Conservation (phyloP, 2,329 filamentous ascomycete species). For the Ramichloridium luteum region DNA sequence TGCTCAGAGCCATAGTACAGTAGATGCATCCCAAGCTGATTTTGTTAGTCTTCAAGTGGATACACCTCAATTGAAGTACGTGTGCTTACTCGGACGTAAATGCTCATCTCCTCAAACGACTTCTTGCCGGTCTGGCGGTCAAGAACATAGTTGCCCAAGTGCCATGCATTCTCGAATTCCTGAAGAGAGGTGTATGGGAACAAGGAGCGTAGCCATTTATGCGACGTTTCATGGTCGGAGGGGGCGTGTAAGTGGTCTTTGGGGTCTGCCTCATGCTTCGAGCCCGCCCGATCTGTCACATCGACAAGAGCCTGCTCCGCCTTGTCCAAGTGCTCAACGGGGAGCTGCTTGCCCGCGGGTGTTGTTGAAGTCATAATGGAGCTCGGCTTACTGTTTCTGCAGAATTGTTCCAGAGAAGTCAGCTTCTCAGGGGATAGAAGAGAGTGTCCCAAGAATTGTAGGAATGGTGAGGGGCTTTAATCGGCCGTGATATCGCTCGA, state of each 20-base stretch:
- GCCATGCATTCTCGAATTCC: slow-evolving; percentile 26
- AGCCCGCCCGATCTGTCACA: slow-evolving; percentile 16
- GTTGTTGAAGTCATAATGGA: slow-evolving; percentile 1
- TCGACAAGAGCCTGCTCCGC: slow-evolving; percentile 14
- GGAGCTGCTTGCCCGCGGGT: slow-evolving; percentile 3
- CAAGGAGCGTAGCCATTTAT: slow-evolving; percentile 14
- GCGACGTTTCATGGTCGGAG: slow-evolving; percentile 13
- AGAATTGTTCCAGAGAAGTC: too few species aligned
- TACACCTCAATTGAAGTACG: too few species aligned
- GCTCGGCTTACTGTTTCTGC: too few species aligned
- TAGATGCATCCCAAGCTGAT: slow-evolving; percentile 30
- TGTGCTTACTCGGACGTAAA: slow-evolving; percentile 26
- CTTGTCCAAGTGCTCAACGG: slow-evolving; percentile 16
- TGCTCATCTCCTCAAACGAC: slow-evolving; percentile 31
- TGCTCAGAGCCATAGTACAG: slow-evolving; percentile 32
- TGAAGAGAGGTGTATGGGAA: slow-evolving; percentile 20
- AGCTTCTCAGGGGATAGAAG: too few species aligned
- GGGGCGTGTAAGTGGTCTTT: slow-evolving; percentile 19
- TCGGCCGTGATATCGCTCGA: too few species aligned
- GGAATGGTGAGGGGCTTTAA: too few species aligned
- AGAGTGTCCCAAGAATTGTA: too few species aligned
- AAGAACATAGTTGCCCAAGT: slow-evolving; percentile 34
- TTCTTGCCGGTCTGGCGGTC: slow-evolving; percentile 30
- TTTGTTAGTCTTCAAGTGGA: too few species aligned
- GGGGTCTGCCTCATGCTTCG: slow-evolving; percentile 13